Percentiles rank a stretch among this genome's conserved stretches.
Evolutionary conservation across 192 early-diverging fungal species (phyloP).

Genomic region (Podila verticillata): DNA sequence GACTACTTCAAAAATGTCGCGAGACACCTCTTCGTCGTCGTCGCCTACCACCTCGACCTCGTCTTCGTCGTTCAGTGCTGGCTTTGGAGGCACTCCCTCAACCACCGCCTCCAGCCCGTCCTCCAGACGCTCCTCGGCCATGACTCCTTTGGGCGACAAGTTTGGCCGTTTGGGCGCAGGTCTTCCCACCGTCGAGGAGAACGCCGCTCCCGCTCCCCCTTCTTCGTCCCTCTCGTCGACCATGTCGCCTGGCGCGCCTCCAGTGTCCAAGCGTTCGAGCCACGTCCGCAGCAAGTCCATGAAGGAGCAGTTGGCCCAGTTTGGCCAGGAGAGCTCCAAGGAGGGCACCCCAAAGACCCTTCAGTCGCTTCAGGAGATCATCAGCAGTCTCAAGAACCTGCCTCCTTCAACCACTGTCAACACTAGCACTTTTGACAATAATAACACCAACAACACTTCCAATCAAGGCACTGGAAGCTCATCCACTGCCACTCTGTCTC

Average conservation of each 20-base stretch:
- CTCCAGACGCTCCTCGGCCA: constrained; percentile 37
- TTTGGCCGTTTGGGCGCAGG: constrained; percentile 26
- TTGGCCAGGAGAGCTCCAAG: constrained; percentile 17
- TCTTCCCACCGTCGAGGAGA: constrained; percentile 45
- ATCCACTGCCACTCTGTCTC: constrained; percentile 4
- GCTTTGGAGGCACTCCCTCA: constrained; percentile 11
- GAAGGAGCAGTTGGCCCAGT: constrained; percentile 34
- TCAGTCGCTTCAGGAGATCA: constrained; percentile 63
- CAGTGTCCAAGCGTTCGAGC: neutral
- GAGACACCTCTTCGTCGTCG: constrained; percentile 19
- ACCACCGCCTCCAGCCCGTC: constrained; percentile 22
- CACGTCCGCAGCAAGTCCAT: constrained; percentile 37
- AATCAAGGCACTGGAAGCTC: constrained; percentile 23
- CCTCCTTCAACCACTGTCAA: constrained; percentile 37
- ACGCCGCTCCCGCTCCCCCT: neutral
- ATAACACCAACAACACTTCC: constrained; percentile 19
- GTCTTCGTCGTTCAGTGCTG: constrained; percentile 5
- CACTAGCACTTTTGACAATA: constrained; percentile 4
- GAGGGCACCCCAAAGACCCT: constrained; percentile 52
- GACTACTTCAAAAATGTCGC: neutral
- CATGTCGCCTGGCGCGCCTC: neutral
- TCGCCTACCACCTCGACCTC: constrained; percentile 26
- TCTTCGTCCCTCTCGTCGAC: constrained; percentile 5
- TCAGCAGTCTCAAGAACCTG: constrained; percentile 60
- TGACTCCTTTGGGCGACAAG: constrained; percentile 25